Base-by-base conservation (phyloP, 164 flowering plant species). In the Buxus sempervirens region DNA sequence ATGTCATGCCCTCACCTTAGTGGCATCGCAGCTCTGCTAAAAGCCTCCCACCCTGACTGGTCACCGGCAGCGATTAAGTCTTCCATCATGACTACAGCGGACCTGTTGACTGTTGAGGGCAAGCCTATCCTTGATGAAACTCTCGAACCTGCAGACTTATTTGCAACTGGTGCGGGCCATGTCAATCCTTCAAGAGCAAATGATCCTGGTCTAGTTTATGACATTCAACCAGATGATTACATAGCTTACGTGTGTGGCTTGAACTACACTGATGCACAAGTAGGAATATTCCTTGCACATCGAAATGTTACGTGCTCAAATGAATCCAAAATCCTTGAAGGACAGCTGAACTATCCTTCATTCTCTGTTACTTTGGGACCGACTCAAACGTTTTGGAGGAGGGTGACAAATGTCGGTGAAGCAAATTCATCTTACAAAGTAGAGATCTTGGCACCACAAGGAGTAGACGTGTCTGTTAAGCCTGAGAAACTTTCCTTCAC, bases 1-100 rank as follows among this genome's bases (percentile, higher is more conserved):
- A 78, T 78, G 83, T 73, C 83, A 6, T 80, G 83, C 70, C 83
- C 83, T 0, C 83, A 80, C 54, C 75, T 80, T 12, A 78, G 81
- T 53, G 83, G 83, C 0, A 64, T 78, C n/a, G 83, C 81, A 16
- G 81, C 83, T 16, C 23, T 81, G 74, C 76, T 81, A 15, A 81
- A 78, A 60, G 77, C 79, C 27, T 32, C 62, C 13, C 79, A 78
- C 78, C 78, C 80, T 0, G 75, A 66, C 42, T 81, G 83, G 81
- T 76, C 79, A 42, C 79, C 81, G 18, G 76, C 83, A 2, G 81
- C 81, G 1, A 76, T 81, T 48, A 81, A 81, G 54, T 81, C 81
- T 8, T 79, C 82, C 26, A 61, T 79, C 16, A 79, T 79, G 77
- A 79, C 82, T 41, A 76, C 82, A 1, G 82, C 82, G 26, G 73